Evolutionary conservation across 306 rosid genomes (phyloP), one percentile per base, ranked within the genome.

Genomic region (Biancaea sappan): DNA sequence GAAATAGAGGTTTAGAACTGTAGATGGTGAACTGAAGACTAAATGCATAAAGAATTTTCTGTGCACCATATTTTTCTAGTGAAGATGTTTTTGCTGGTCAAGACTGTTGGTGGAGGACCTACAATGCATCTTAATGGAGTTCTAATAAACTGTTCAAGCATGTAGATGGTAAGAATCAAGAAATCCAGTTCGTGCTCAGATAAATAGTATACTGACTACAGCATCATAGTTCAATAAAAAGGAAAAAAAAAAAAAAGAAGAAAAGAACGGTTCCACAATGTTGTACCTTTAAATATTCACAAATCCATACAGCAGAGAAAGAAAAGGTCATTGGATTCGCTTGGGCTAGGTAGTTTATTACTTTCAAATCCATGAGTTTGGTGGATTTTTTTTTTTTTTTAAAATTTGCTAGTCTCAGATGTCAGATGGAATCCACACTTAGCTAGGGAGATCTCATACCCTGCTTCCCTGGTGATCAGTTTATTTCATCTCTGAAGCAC

Each of bases 51-150:
- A 61, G 7, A 66, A 53, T 31, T 31, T 77, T 47, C 22, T 44
- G 34, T 81, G 44, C 56, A 57, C 21, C 43, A 14, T 54, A 68
- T 76, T 71, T 71, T 18, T 38, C 73, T 31, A 44, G 46, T 52
- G 28, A n/a, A 12, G 32, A 48, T 58, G 52, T 16, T 53, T 35
- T 72, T 44, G n/a, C 52, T 6, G 28, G 72, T 44, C 19, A 69
- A 44, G 62, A 25, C 35, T 50, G 37, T 65, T 0, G 6, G 37
- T 15, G 44, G 67, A 61, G 13, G 69, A 71, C 24, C 18, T 51
- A 43, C 0, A 7, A 18, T 64, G 37, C 61, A 43, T 18, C 38
- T 62, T 66, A 73, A 64, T 11, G 29, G 13, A 25, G 47, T 32
- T 41, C 41, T 22, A 52, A 15, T 14, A 43, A 43, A 43, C 4